Conservation (phyloP, 257 asterid species). For the Solanum sejunctum region DNA sequence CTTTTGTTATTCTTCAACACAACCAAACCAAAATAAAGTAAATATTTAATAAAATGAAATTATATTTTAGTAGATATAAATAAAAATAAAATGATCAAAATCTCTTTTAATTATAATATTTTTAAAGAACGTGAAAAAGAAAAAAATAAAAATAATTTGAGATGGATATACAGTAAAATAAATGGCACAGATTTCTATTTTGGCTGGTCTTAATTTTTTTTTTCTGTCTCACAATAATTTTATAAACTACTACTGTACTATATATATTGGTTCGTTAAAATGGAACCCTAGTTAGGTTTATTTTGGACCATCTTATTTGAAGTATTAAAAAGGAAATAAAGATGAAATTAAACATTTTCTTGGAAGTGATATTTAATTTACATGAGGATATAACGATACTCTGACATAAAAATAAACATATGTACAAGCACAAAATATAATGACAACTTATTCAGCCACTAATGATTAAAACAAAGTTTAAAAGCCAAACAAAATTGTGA, state of each 20-base stretch:
- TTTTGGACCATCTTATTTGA: neutral
- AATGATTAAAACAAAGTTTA: too few relatives aligned
- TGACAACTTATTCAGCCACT: neutral
- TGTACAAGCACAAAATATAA: neutral
- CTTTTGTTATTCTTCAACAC: too few relatives aligned
- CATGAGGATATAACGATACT: neutral
- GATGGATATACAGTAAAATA: neutral
- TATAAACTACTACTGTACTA: neutral
- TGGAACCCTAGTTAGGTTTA: neutral
- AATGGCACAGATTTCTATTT: neutral
- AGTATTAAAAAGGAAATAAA: slow-evolving; percentile 11
- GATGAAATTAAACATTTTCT: neutral
- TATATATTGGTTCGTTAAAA: neutral
- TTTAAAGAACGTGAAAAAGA: neutral
- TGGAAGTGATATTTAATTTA: neutral
- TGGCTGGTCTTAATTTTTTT: neutral
- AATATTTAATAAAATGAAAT: too few relatives aligned
- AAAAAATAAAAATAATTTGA: neutral
- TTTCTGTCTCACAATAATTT: neutral
- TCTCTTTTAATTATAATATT: neutral
- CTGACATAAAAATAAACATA: neutral
- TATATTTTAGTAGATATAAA: too few relatives aligned
- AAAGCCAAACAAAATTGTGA: neutral
- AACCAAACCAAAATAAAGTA: too few relatives aligned
- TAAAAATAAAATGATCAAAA: neutral